These are phyloP conservation scores for Exsudoporus floridanus DNA, from an alignment of 1,284 basidiomycete genomes.

Conservation along the genomic window DNA sequence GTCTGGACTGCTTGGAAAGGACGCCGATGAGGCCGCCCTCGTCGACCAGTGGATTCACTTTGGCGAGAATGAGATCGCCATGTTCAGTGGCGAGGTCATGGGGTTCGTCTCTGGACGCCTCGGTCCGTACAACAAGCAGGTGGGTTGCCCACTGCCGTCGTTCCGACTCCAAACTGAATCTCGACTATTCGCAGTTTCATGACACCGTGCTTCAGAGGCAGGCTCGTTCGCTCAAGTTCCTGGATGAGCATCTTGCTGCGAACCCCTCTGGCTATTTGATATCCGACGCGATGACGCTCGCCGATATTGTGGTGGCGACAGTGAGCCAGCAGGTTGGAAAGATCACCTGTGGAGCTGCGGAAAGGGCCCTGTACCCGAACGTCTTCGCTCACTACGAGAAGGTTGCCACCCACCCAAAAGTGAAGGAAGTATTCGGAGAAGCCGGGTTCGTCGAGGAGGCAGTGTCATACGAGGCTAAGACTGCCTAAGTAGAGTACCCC, in stretches of 20 bases:
- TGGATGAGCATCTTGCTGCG: slow-evolving; percentile 52
- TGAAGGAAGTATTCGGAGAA: slow-evolving; percentile 43
- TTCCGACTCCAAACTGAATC: not conserved
- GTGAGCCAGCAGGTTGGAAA: slow-evolving; percentile 36
- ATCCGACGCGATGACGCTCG: slow-evolving; percentile 59
- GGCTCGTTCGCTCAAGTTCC: slow-evolving; percentile 35
- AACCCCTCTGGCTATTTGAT: slow-evolving; percentile 52
- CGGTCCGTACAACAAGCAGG: slow-evolving; percentile 32
- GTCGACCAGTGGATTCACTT: slow-evolving; percentile 57
- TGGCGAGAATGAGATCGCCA: slow-evolving; percentile 47
- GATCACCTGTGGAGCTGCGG: slow-evolving; percentile 42
- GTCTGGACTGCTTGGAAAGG: slow-evolving; percentile 50
- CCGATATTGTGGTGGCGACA: slow-evolving; percentile 54
- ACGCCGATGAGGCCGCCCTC: slow-evolving; percentile 46
- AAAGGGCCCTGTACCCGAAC: slow-evolving; percentile 50
- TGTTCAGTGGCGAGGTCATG: slow-evolving; percentile 20
- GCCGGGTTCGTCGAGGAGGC: slow-evolving; percentile 23
- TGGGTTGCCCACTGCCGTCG: slow-evolving; percentile 8
- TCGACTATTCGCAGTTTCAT: slow-evolving; percentile 27
- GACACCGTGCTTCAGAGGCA: slow-evolving; percentile 22
- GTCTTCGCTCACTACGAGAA: slow-evolving; percentile 51
- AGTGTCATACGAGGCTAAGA: slow-evolving; percentile 14
- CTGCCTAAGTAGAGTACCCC: not conserved
- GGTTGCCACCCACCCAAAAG: slow-evolving; percentile 48
- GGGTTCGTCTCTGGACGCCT: slow-evolving; percentile 21